These are phyloP conservation scores for Lippia alba DNA, from an alignment of 305 asterid genomes.

Conservation along the genomic window DNA sequence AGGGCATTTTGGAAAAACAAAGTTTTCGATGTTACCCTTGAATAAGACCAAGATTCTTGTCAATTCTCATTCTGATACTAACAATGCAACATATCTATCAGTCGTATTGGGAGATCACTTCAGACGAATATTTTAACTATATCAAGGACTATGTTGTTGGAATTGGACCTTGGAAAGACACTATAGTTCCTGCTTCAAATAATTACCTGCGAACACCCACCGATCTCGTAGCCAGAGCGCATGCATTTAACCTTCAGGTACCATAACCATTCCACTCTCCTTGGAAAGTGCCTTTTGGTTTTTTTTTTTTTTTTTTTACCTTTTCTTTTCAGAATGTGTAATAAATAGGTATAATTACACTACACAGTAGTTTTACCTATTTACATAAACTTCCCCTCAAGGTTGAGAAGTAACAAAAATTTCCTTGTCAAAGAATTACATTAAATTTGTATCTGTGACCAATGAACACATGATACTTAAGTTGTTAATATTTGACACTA, in stretches of 20 bases:
- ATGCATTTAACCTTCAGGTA: constrained; percentile 90
- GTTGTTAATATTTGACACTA: too few relatives aligned
- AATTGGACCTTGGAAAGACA: constrained; percentile 96
- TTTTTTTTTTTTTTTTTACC: too few relatives aligned
- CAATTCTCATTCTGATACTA: constrained; percentile 20
- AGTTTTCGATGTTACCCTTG: neutral
- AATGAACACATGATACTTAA: too few relatives aligned
- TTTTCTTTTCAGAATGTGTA: too few relatives aligned
- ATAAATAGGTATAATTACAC: neutral
- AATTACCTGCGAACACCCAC: constrained; percentile 68
- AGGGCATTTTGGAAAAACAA: neutral
- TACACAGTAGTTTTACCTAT: too few relatives aligned
- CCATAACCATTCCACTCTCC: neutral
- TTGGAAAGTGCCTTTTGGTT: too few relatives aligned
- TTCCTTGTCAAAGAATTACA: too few relatives aligned
- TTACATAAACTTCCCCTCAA: too few relatives aligned
- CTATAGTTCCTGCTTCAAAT: constrained; percentile 50
- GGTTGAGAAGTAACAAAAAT: too few relatives aligned
- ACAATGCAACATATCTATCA: constrained; percentile 40
- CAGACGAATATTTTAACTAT: constrained; percentile 74
- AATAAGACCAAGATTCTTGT: neutral
- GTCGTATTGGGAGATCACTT: constrained; percentile 90
- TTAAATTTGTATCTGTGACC: too few relatives aligned
- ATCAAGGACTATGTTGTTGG: constrained; percentile 89
- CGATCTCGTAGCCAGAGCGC: constrained; percentile 91